A percentile compares a stretch with the other conserved stretches of the same genome.
phyloP scores from a whole-genome alignment of 106 monocot genomes.

The Phalaenopsis aphrodite region DNA sequence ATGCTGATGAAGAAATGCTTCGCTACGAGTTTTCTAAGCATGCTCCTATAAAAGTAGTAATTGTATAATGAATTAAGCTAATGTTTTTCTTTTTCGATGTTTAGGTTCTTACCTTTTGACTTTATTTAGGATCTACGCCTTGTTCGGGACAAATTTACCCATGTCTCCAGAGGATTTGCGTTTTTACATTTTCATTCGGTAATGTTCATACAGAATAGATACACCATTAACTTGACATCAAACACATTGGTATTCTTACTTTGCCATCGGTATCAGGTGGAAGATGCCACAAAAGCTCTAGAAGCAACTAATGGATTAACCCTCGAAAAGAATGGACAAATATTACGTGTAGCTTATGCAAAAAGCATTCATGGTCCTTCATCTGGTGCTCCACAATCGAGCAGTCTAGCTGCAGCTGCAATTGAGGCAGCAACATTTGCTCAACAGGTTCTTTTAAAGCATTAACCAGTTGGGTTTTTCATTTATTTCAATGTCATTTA shows the following conservation, averaged over 20 bases:
- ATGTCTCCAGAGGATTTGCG: slow-evolving; percentile 95
- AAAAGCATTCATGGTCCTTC: slow-evolving; percentile 88
- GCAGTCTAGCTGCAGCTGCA: slow-evolving; percentile 94
- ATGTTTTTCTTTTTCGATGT: not conserved
- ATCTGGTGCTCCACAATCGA: slow-evolving; percentile 56
- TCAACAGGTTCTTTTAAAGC: slow-evolving; percentile 56
- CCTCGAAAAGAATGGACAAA: slow-evolving; percentile 87
- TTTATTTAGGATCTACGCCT: slow-evolving; percentile 79
- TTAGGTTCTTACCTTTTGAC: not conserved
- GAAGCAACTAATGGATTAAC: slow-evolving; percentile 91
- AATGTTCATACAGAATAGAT: slow-evolving; percentile 7
- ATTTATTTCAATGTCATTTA: not conserved
- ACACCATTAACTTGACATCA: not conserved
- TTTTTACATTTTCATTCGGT: slow-evolving; percentile 96
- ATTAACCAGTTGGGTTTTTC: not conserved
- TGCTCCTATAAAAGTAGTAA: slow-evolving; percentile 78
- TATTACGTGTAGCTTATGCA: slow-evolving; percentile 91
- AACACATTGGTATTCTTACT: slow-evolving; percentile 1
- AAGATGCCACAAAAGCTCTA: slow-evolving; percentile 91
- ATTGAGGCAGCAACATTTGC: slow-evolving; percentile 98
- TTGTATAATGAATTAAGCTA: not conserved
- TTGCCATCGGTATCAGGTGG: slow-evolving; percentile 38
- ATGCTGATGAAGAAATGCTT: slow-evolving; percentile 99
- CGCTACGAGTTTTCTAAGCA: slow-evolving; percentile 97
- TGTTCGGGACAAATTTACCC: slow-evolving; percentile 95